Conservation (phyloP, 2,329 filamentous ascomycete species). For the Aspergillus sp. region DNA sequence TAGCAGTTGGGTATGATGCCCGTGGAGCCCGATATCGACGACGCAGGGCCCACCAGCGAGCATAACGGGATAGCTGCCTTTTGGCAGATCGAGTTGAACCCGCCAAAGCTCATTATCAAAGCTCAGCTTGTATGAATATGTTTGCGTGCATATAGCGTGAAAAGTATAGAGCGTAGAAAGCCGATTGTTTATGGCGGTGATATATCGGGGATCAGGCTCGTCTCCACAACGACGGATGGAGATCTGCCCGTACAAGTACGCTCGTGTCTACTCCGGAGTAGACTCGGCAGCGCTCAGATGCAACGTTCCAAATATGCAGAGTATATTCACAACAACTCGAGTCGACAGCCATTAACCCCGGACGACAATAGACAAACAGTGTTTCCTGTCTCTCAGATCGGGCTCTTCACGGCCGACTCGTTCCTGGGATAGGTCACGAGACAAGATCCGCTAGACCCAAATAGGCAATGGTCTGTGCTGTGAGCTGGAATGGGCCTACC, state of each 20-base stretch:
- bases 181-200: slow-evolving; percentile 14
- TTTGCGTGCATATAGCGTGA: slow-evolving; percentile 10
- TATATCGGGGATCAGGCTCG: slow-evolving; percentile 13
- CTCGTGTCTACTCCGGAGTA: too few species aligned
- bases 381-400: not conserved
- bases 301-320: too few species aligned
- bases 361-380: slow-evolving; percentile 6
- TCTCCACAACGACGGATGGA: slow-evolving; percentile 26
- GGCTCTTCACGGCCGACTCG: not conserved
- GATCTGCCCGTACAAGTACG: not conserved
- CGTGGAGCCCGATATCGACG: slow-evolving; percentile 56
- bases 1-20: slow-evolving; percentile 89
- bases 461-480: slow-evolving; percentile 3
- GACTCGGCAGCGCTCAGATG: too few species aligned
- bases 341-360: not conserved
- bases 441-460: slow-evolving; percentile 13
- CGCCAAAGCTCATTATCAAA: slow-evolving; percentile 64
- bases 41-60: slow-evolving; percentile 63
- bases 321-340: not conserved
- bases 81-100: slow-evolving; percentile 79
- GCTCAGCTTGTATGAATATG: not conserved
- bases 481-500: too few species aligned
- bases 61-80: slow-evolving; percentile 82
- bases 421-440: slow-evolving; percentile 20
- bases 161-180: slow-evolving; percentile 1